Percentiles rank a stretch among this genome's conserved stretches.
Conservation (phyloP, 2,329 filamentous ascomycete genomes). For the Cercospora brassicicola region DNA sequence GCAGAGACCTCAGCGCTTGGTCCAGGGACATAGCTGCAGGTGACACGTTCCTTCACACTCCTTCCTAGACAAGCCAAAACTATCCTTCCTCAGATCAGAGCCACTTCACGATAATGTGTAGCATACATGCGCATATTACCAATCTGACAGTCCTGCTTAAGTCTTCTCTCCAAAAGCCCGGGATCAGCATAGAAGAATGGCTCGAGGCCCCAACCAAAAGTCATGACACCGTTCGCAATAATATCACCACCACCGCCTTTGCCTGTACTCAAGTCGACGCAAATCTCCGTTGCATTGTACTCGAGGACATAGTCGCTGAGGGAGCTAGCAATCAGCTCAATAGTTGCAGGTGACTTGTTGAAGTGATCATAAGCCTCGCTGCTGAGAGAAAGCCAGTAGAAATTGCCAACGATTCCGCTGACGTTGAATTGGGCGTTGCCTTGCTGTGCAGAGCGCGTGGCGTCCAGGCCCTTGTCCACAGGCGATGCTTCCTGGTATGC, state of each 20-base stretch:
- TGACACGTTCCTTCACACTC: background rate
- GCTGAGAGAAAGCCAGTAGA: background rate
- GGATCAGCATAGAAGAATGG: background rate
- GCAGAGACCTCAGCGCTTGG: background rate
- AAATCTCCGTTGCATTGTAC: background rate
- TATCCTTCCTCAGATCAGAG: background rate
- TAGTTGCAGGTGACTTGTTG: background rate
- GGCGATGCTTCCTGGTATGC: background rate
- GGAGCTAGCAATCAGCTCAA: background rate
- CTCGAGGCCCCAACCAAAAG: background rate
- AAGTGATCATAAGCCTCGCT: background rate
- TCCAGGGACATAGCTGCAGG: background rate
- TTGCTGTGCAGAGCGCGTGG: background rate
- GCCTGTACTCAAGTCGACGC: background rate
- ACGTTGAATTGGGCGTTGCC: background rate
- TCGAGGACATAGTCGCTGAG: background rate
- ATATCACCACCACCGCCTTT: background rate
- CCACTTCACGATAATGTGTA: background rate
- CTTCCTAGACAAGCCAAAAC: background rate
- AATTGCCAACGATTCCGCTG: background rate
- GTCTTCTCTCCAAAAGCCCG: background rate
- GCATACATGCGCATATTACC: conserved; percentile 9
- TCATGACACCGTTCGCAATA: conserved; percentile 1
- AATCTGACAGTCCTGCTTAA: background rate
- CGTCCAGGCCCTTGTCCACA: background rate